Evolutionary conservation across 306 rosid species (phyloP), one percentile per base, ranked within the genome.

Genomic region (Gillenia trifoliata): DNA sequence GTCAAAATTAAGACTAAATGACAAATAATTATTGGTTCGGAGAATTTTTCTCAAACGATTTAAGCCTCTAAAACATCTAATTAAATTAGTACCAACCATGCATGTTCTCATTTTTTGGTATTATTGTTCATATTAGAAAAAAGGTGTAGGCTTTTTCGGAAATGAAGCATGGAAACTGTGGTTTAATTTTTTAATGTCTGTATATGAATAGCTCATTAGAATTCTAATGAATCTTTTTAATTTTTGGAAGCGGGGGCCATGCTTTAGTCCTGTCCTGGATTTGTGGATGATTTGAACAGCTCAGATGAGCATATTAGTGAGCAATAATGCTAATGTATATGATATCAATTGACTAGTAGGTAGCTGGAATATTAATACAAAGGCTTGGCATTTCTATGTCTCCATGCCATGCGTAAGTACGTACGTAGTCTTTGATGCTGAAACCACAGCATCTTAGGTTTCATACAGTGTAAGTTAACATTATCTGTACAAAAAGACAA

Each of bases 231-330:
- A 66, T 25, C 22, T 67, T 41, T 25, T 43, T 73, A 11, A 13
- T 45, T 41, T 19, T 30, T n/a, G 45, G 17, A 30, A 9, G 50
- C 33, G 64, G 78, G 78, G 82, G 26, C 77, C 82, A 34, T 19
- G 56, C 49, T 62, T 31, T 23, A 49, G 54, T 68, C 71, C 43
- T 20, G 75, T 68, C 77, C 55, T 71, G 66, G 64, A 75, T 75
- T 62, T 75, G 15, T 47, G 38, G 23, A 67, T 71, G 73, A 81
- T 77, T 77, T 34, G 66, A 72, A 66, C 78, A 66, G 71, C 78
- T 66, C 66, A 49, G 47, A 65, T 67, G 78, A 72, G 66, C 72
- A 76, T 26, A 59, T 59, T 72, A n/a, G 61, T 56, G 33, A 56
- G 71, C 67, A 76, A 79, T 73, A 41, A 80, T 73, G 76, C 20